Evolutionary conservation across 768 basidiomycete genomes (phyloP), one percentile per base, ranked within the genome.

Genomic region (Lentinula guzmanii): DNA sequence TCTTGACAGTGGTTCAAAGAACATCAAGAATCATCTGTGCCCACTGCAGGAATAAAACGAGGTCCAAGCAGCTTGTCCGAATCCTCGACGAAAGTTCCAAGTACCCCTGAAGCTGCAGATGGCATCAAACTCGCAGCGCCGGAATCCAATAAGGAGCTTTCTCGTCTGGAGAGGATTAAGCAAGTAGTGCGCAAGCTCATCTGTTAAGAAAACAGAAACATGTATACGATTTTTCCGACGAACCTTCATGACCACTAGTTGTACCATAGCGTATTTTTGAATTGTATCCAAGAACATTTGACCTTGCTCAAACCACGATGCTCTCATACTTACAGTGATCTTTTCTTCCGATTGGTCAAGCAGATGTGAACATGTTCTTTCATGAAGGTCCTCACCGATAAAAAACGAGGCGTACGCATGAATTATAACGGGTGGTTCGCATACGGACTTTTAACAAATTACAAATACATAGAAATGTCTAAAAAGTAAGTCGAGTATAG

Each of bases 1-100:
- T 35, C 37, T 9, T 62, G 34, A 35, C 58, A 80, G 78, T 79
- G 76, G 76, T 79, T 80, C 65, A 70, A 70, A 21, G 75, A 76
- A 21, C 73, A 77, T 34, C 46, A 59, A 31, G 55, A 41, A 43
- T 28, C 34, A 13, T 18, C 34, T 37, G 24, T n/a, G 18, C 10
- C n/a, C 10, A 21, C 55, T 5, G 11, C 55, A 45, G 24, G 21
- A 15, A 42, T 41, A 11, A 37, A 15, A 33, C 55, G 55, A 16
- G 55, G 41, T 28, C 5, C 37, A 13, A 56, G 55, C 15, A 42
- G 39, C 41, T 42, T 56, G 28, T 56, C 55, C 4, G 55, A 21
- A 42, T 56, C 55, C 1, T 56, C 55, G 24, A 56, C 55, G 21
- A 56, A 56, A 43, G 55, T 56, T 16, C 55, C 55, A 6, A 21